Conservation (phyloP, 768 basidiomycete species). For the Pulveroboletus sp. region DNA sequence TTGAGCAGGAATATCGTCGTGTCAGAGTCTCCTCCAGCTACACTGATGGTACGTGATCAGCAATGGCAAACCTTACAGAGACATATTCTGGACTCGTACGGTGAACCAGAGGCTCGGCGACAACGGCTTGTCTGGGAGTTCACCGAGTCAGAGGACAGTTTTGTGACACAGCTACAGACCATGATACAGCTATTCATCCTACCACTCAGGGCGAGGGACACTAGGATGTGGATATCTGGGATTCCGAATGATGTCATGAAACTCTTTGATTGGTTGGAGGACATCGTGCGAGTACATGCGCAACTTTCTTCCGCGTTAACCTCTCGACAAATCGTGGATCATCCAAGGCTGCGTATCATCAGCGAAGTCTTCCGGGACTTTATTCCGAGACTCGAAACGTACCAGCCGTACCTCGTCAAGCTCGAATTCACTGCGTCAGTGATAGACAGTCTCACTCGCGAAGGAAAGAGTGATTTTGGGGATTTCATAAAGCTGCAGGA, state of each 20-base stretch:
- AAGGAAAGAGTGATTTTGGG: constrained; percentile 67
- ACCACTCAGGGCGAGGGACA: constrained; percentile 70
- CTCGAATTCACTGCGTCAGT: constrained; percentile 55
- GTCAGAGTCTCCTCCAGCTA: constrained; percentile 7
- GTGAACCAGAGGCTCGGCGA: constrained; percentile 50
- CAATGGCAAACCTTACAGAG: constrained; percentile 22
- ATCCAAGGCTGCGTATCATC: constrained; percentile 46
- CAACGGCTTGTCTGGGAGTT: constrained; percentile 70
- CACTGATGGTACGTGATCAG: constrained; percentile 11
- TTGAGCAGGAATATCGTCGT: constrained; percentile 7
- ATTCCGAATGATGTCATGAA: constrained; percentile 66
- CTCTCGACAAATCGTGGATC: constrained; percentile 36
- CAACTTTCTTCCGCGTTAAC: constrained; percentile 52
- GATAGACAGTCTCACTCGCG: constrained; percentile 46
- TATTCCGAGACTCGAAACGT: constrained; percentile 67
- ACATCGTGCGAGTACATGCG: constrained; percentile 73
- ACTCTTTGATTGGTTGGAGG: constrained; percentile 85
- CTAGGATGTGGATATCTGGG: constrained; percentile 73
- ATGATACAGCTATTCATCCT: constrained; percentile 71
- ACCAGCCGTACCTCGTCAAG: constrained; percentile 81
- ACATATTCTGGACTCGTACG: constrained; percentile 32
- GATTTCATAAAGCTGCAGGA: constrained; percentile 78
- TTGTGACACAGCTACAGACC: constrained; percentile 60
- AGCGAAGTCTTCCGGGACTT: constrained; percentile 57
- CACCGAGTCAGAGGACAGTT: constrained; percentile 59